Conservation (phyloP, 1,284 basidiomycete species). For the Fomitopsis palustris region DNA sequence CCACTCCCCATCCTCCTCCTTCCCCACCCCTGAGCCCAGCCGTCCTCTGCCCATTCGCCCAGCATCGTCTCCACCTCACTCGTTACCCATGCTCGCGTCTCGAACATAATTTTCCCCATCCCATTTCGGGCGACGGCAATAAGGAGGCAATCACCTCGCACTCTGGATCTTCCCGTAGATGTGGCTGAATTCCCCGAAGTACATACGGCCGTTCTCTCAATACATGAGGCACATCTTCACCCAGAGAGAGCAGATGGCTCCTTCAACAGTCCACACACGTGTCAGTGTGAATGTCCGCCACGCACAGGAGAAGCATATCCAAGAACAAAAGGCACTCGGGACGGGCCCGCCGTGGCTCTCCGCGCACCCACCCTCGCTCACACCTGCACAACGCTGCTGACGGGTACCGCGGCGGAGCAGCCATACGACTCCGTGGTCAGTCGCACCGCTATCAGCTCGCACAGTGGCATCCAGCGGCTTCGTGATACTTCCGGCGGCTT, state of each 20-base stretch:
- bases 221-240: background rate
- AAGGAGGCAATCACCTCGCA: background rate
- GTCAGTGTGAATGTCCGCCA: background rate
- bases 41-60: background rate
- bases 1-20: background rate
- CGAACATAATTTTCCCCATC: background rate
- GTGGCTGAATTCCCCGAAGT: background rate
- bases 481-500: constrained; percentile 18
- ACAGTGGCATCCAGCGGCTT: constrained; percentile 18
- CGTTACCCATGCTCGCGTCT: background rate
- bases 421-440: constrained; percentile 25
- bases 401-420: constrained; percentile 13
- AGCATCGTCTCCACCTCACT: background rate
- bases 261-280: background rate
- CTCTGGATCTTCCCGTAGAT: background rate
- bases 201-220: background rate
- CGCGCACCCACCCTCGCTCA: background rate
- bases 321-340: background rate
- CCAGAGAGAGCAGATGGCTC: background rate
- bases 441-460: constrained; percentile 22
- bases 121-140: background rate
- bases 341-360: background rate
- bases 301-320: background rate
- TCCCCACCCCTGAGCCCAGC: background rate
- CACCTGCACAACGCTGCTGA: constrained; percentile 9